Evolutionary conservation across 352 stramenopile genomes (phyloP).

Genomic region (Peronosclerospora sorghi): DNA sequence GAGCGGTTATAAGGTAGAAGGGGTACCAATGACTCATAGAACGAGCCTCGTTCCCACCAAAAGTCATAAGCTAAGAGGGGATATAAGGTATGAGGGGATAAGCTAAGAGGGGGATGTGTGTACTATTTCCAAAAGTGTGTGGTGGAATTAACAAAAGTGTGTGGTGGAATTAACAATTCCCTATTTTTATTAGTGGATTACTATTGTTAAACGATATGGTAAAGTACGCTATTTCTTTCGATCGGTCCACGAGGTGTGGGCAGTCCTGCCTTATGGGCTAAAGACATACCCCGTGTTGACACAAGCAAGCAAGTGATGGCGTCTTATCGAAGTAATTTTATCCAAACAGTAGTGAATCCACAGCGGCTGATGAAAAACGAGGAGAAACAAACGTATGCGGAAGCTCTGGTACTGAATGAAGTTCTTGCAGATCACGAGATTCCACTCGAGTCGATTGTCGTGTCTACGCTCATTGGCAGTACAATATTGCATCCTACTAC

Average conservation of each 20-base stretch:
- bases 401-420: constrained; percentile 59
- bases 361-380: constrained; percentile 9
- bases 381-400: constrained; percentile 53
- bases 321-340: too few species aligned
- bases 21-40: too few species aligned
- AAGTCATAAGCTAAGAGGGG: too few species aligned
- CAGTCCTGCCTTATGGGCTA: constrained; percentile 53
- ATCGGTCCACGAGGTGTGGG: constrained; percentile 38
- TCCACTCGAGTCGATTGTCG: constrained; percentile 44
- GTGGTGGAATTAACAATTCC: too few species aligned
- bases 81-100: too few species aligned
- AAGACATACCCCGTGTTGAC: constrained; percentile 60
- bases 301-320: constrained; percentile 29
- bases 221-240: constrained; percentile 9
- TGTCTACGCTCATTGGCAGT: constrained; percentile 51
- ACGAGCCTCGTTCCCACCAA: too few species aligned
- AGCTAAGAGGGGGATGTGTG: too few species aligned
- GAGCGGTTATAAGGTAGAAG: too few species aligned
- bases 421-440: constrained; percentile 46
- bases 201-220: constrained; percentile 7
- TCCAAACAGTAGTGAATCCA: constrained; percentile 49
- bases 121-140: too few species aligned
- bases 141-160: too few species aligned
- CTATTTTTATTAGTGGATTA: constrained; percentile 8
- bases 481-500: constrained; percentile 27